Percentiles rank a stretch among this genome's conserved stretches.
These are phyloP conservation scores for Solanum ahanhuiri DNA, from an alignment of 257 asterid genomes.

Conservation along the genomic window DNA sequence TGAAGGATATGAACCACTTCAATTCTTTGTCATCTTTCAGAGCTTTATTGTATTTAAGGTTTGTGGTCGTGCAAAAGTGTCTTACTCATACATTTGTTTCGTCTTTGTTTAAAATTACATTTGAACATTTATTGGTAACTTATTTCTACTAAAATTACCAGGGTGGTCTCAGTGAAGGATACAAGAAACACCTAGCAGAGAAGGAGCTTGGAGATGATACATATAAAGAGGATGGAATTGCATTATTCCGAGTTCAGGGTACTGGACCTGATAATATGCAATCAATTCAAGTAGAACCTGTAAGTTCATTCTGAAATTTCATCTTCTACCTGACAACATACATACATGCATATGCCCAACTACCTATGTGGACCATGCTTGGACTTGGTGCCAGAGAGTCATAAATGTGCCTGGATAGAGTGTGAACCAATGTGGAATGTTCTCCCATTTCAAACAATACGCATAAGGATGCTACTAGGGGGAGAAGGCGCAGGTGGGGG, in stretches of 20 bases:
- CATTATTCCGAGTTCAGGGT: slow-evolving; percentile 94
- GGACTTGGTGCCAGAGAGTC: background rate
- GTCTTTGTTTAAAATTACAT: background rate
- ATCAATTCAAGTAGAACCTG: slow-evolving; percentile 97
- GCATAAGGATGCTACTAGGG: background rate
- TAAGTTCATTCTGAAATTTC: slow-evolving; percentile 26
- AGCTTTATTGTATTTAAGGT: slow-evolving; percentile 91
- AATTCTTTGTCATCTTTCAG: slow-evolving; percentile 88
- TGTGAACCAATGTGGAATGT: background rate
- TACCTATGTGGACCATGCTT: background rate
- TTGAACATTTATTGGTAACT: background rate
- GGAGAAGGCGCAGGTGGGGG: background rate
- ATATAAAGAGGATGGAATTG: slow-evolving; percentile 78
- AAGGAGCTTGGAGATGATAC: slow-evolving; percentile 78
- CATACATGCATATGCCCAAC: background rate
- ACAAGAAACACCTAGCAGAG: slow-evolving; percentile 65
- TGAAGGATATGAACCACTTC: slow-evolving; percentile 88
- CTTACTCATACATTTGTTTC: background rate
- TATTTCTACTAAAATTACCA: slow-evolving; percentile 25
- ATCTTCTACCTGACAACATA: background rate
- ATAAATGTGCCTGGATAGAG: background rate
- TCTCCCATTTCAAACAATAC: background rate
- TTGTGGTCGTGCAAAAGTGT: slow-evolving; percentile 6
- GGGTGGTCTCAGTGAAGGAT: slow-evolving; percentile 96
- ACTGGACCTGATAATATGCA: slow-evolving; percentile 99